Evolutionary conservation across 345 rosid species (phyloP).

Genomic region (Clarkia xantiana): DNA sequence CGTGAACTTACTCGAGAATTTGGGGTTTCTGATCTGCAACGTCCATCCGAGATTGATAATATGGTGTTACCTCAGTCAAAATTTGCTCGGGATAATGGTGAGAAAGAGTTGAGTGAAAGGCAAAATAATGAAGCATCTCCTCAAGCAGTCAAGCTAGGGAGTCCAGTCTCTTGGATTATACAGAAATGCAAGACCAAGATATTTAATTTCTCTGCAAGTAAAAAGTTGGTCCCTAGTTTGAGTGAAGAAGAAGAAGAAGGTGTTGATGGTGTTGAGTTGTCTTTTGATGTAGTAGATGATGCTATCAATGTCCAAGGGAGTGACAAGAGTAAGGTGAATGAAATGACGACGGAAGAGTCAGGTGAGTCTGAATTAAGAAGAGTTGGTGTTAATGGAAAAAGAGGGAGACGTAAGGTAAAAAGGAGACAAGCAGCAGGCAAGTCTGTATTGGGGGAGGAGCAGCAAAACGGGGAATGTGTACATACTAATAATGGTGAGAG

Average conservation of each 20-base stretch:
- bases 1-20: conserved; percentile 58
- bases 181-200: conserved; percentile 76
- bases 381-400: conserved; percentile 6
- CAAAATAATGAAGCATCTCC: conserved; percentile 29
- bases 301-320: conserved; percentile 34
- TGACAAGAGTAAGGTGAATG: conserved; percentile 24
- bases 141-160: conserved; percentile 12
- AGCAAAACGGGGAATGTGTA: conserved; percentile 35
- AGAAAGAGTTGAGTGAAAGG: conserved; percentile 14
- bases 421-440: conserved; percentile 66
- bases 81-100: conserved; percentile 19
- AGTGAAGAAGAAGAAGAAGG: conserved; percentile 14
- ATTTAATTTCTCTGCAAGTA: conserved; percentile 55
- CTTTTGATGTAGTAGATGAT: conserved; percentile 22
- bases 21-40: conserved; percentile 50
- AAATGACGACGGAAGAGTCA: conserved; percentile 33
- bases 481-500: conserved; percentile 33
- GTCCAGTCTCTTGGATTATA: conserved; percentile 55
- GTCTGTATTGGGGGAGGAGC: conserved; percentile 61
- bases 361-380: conserved; percentile 31
- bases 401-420: conserved; percentile 23
- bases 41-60: conserved; percentile 41
- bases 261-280: conserved; percentile 22
- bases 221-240: conserved; percentile 29
- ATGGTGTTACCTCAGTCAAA: conserved; percentile 31